Evolutionary conservation across 352 stramenopile species (phyloP), one percentile per base, ranked within the genome.

Genomic region (Thraustotheca clavata): DNA sequence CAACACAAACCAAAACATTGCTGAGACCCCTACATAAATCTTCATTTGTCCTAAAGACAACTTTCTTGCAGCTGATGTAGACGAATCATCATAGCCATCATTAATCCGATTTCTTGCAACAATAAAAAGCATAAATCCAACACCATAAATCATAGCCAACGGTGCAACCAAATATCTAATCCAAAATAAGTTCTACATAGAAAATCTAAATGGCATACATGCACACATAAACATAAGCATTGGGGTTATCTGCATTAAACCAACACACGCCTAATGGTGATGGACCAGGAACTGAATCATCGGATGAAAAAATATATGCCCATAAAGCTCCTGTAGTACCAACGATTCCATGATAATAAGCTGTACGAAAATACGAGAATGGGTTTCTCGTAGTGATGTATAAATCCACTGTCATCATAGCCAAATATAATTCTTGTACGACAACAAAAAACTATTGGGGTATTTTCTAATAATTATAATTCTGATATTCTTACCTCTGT

Each of bases 301-400:
- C 60, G 9, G 74, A 61, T 41, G 73, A 80, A 20, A 77, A 77
- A 3, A 87, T 60, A 35, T 89, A 83, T 0, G 78, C 73, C 16
- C 83, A 76, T 12, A 74, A 47, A 7, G 74, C 72, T 41, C 73
- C 77, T 20, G 86, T 68, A 4, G 70, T 24, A 79, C 84, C 91
- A 6, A 95, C 80, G 0, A 76, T 72, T 0, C 79, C 38, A 60
- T 95, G 86, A 61, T 90, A 93, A 57, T 90, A 69, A 20, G 71
- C 71, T 31, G 77, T 74, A 50, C 90, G 76, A 71, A 75, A 87
- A 41, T 77, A 88, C 33, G 73, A 73, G 67, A 95, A 95, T 54
- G 86, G 86, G 66, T 87, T 90, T 73, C 90, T 89, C 77, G 82
- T 93, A 35, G 80, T 89, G 69, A 88, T 89, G 73, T 93, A 93